phyloP scores from a whole-genome alignment of 169 alveolate genomes.

The Eimeria falciformis region DNA sequence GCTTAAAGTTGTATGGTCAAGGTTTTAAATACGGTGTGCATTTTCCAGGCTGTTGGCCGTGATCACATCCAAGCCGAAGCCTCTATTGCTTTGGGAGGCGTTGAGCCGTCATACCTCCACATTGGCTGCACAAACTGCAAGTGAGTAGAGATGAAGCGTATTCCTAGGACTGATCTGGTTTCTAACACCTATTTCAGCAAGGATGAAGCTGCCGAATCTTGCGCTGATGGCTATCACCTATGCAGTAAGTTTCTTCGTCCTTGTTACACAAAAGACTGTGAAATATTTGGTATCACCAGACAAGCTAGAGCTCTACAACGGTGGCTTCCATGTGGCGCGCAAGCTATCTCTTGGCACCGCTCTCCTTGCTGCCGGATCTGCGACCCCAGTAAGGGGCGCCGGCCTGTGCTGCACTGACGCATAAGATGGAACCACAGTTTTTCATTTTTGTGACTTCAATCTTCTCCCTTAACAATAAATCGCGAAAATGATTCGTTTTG shows the following conservation, averaged over 20 bases:
- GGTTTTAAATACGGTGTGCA: conserved; percentile 33
- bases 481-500: neutral
- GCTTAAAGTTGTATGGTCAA: neutral
- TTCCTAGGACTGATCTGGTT: neutral
- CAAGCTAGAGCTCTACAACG: conserved; percentile 74
- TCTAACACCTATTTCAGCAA: conserved; percentile 78
- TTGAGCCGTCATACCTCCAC: conserved; percentile 90
- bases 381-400: conserved; percentile 79
- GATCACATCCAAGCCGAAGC: conserved; percentile 88
- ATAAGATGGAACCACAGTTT: conserved; percentile 17
- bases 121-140: conserved; percentile 92
- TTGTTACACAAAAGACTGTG: neutral
- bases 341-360: conserved; percentile 77
- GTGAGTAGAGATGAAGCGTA: conserved; percentile 72
- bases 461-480: too few species aligned
- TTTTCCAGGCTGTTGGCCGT: conserved; percentile 82
- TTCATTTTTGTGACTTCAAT: conserved; percentile 45
- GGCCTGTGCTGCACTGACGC: conserved; percentile 78
- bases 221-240: conserved; percentile 91
- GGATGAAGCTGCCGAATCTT: conserved; percentile 85
- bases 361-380: conserved; percentile 76
- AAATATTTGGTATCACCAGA: neutral
- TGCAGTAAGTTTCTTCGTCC: conserved; percentile 83
- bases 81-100: conserved; percentile 85
- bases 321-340: conserved; percentile 79